Base-by-base conservation (phyloP, 2,329 filamentous ascomycete species). In the Fusarium haematococcum region DNA sequence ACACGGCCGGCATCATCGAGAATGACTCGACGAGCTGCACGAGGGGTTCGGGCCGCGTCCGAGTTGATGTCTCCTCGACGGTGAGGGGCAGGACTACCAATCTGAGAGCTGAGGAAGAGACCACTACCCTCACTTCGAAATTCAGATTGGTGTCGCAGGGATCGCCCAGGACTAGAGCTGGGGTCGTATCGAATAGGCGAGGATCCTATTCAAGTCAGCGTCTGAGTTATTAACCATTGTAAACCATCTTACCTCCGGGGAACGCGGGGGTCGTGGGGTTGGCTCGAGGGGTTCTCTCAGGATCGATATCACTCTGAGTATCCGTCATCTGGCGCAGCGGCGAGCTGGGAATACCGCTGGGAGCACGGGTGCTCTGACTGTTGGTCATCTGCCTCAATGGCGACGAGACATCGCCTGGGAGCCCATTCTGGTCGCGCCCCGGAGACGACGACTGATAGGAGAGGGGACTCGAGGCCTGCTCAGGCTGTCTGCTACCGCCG, bases 171-270 rank as follows among this genome's bases (percentile, higher is more conserved):
- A 80, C 94, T 97, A 41, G 96, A 98, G 83, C 95, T 98, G 39
- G 95, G 91, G 66, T 94, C 94, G 81, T 98, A 98, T 81, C 92
- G 91, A 76, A 98, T 94, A 2, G 96, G 96, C 1, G 96, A 98
- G 0, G 96, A 98, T 79, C 95, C 96, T 98, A 76, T 39, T 35
- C 20, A 14, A 32, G 50, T 23, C 13, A 33, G 39, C 79, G 6
- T 7, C 5, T 10, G 16, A 25, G 13, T n/a, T 23, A 4, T 14
- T 3, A 33, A 43, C 18, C 30, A 10, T 35, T 27, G 7, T 32
- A 14, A 52, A 52, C 10, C 32, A 63, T 48, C 86, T 82, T 82
- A 94, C 93, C 93, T 85, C 92, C 91, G 74, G 91, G 85, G 48
- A 87, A 85, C 57, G 86, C 85, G 27, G 84, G 87, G 71, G 89